Evolutionary conservation across 73 alveolate genomes (phyloP).

Genomic region (Uronychia setigera): DNA sequence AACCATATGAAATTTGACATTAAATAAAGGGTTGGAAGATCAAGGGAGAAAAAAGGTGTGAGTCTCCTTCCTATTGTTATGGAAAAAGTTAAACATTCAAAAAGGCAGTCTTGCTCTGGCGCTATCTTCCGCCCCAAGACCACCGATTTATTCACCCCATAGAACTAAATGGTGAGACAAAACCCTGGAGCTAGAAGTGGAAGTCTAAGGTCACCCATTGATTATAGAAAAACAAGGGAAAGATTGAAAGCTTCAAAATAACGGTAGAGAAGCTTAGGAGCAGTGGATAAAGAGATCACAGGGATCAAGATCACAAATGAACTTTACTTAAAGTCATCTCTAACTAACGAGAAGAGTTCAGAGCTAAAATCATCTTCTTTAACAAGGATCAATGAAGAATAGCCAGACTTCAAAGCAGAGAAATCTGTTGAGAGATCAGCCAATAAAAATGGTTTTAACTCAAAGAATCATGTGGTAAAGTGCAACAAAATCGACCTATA

Average conservation of each 20-base stretch:
- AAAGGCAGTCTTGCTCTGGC: not conserved
- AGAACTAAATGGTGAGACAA: not conserved
- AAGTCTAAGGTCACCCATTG: not conserved
- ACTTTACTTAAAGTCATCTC: not conserved
- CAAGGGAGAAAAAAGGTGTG: too few relatives aligned
- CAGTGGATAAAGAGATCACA: not conserved
- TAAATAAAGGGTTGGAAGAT: too few relatives aligned
- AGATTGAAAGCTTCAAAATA: not conserved
- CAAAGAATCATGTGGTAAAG: not conserved
- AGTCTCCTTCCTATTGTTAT: too few relatives aligned
- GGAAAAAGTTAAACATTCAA: not conserved
- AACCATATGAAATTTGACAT: too few relatives aligned
- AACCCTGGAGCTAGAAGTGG: not conserved
- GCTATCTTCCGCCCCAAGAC: not conserved
- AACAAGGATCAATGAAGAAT: too few relatives aligned
- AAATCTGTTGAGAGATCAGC: not conserved
- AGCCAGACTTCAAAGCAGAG: not conserved
- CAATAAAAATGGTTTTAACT: not conserved
- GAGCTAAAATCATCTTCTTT: not conserved
- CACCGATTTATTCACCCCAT: not conserved
- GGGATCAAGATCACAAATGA: too few relatives aligned
- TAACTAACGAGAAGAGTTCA: not conserved
- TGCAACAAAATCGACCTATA: not conserved
- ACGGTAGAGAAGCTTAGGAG: not conserved
- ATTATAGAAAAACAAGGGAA: not conserved